These are phyloP conservation scores for Hamiltosporidium tvaerminnensis DNA, from an alignment of 371 early-diverging fungal genomes.

Conservation along the genomic window DNA sequence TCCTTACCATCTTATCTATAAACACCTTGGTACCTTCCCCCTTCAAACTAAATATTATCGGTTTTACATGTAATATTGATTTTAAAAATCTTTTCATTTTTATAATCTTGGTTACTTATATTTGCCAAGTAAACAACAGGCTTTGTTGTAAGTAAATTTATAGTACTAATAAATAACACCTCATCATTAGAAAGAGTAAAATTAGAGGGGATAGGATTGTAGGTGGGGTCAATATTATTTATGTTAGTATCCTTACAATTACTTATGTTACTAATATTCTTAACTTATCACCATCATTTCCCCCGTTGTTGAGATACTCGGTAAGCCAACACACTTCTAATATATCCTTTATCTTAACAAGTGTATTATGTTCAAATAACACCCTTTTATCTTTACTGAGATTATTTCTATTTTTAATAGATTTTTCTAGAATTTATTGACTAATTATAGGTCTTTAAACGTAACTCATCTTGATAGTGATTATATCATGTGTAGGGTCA, in stretches of 20 bases:
- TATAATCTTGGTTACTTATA: constrained; percentile 45
- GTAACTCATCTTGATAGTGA: constrained; percentile 88
- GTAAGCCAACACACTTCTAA: constrained; percentile 29
- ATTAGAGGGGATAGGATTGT: no score
- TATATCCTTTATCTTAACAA: constrained; percentile 54
- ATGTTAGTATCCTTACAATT: no score
- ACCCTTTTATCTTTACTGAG: constrained; percentile 57
- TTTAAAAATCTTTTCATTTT: not conserved
- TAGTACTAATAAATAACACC: constrained; percentile 69
- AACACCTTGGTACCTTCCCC: constrained; percentile 28
- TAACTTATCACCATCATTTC: no score
- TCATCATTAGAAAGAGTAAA: constrained; percentile 30
- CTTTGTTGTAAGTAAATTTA: constrained; percentile 82
- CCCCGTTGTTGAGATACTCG: not conserved
- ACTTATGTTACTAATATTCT: no score
- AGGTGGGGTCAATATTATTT: no score
- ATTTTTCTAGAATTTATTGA: constrained; percentile 56
- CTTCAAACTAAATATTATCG: no score
- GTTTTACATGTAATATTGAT: no score
- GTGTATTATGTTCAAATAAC: constrained; percentile 66
- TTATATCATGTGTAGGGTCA: constrained; percentile 78
- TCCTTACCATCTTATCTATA: constrained; percentile 63
- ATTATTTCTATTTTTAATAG: constrained; percentile 5
- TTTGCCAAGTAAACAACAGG: constrained; percentile 88
- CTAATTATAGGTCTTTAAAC: constrained; percentile 77